phyloP scores from a whole-genome alignment of 2,329 filamentous ascomycete genomes.

The Fusarium sp. region DNA sequence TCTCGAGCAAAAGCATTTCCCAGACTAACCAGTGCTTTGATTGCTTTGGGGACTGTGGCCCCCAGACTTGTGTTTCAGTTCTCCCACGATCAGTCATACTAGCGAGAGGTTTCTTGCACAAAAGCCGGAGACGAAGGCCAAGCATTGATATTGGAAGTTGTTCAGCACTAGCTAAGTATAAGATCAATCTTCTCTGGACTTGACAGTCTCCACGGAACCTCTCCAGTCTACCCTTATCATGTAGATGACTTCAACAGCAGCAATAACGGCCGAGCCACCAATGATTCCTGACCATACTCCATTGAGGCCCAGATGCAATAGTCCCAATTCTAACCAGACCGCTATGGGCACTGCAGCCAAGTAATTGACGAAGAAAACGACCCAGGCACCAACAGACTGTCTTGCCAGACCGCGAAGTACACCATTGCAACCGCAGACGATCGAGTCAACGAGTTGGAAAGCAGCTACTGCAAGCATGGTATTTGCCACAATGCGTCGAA shows the following conservation, averaged over 20 bases:
- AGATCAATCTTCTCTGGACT: constrained; percentile 26
- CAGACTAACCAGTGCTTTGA: no score
- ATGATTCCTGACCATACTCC: constrained; percentile 39
- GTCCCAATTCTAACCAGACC: constrained; percentile 26
- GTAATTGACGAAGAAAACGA: constrained; percentile 38
- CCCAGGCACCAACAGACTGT: constrained; percentile 32
- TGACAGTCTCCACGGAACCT: constrained; percentile 13
- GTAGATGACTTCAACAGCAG: constrained; percentile 17
- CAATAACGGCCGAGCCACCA: constrained; percentile 12
- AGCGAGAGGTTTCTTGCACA: no score
- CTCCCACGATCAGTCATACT: no score
- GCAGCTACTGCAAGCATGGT: constrained; percentile 24
- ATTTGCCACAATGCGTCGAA: constrained; percentile 7
- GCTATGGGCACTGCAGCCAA: constrained; percentile 32
- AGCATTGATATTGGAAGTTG: no score
- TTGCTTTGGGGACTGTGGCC: no score
- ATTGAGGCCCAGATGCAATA: constrained; percentile 8
- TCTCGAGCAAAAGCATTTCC: no score
- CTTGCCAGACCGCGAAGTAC: constrained; percentile 29
- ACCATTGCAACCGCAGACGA: constrained; percentile 35
- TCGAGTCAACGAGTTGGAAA: constrained; percentile 26
- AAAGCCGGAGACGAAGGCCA: no score
- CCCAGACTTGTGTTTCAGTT: no score
- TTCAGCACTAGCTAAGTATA: no score
- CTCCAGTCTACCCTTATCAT: constrained; percentile 36